Percentiles rank a stretch among this genome's conserved stretches.
These are phyloP conservation scores for Geotrichum klebahnii DNA, from an alignment of 1,139 yeast genomes.

Conservation along the genomic window DNA sequence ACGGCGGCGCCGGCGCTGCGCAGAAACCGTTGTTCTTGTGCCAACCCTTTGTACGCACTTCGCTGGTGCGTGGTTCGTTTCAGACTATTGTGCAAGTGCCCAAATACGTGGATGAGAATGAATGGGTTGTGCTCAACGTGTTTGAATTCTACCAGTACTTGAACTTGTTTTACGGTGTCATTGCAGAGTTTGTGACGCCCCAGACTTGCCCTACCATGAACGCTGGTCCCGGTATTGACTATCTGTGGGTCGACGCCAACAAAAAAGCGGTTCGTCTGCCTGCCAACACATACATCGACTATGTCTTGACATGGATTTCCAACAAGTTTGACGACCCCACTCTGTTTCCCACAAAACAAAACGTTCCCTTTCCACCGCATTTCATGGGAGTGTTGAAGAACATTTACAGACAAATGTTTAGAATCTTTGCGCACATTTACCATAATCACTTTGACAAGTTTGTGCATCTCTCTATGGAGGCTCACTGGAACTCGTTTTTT, in stretches of 20 bases:
- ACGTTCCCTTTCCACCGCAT: conserved; percentile 85
- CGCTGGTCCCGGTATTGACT: conserved; percentile 90
- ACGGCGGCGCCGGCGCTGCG: conserved; percentile 26
- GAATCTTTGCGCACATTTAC: conserved; percentile 94
- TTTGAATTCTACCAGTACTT: conserved; percentile 85
- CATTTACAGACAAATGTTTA: conserved; percentile 85
- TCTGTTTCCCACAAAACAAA: conserved; percentile 86
- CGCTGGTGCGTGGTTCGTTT: conserved; percentile 94
- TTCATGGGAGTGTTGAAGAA: conserved; percentile 79
- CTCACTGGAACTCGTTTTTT: conserved; percentile 97
- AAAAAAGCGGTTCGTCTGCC: conserved; percentile 80
- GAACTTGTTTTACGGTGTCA: conserved; percentile 81
- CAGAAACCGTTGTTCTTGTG: conserved; percentile 65
- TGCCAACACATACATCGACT: conserved; percentile 88
- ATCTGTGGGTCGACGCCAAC: conserved; percentile 75
- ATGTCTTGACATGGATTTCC: conserved; percentile 86
- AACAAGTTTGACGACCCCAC: conserved; percentile 84
- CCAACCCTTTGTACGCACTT: conserved; percentile 91
- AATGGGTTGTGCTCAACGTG: conserved; percentile 91
- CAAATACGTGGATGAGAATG: conserved; percentile 87
- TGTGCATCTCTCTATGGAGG: conserved; percentile 84
- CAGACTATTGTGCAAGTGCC: conserved; percentile 94
- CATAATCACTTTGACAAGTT: conserved; percentile 91
- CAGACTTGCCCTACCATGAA: conserved; percentile 90
- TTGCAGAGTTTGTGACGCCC: conserved; percentile 84